A percentile compares a stretch with the other conserved stretches of the same genome.
Conservation (phyloP, 495 filamentous ascomycete species). For the Penicillium desertorum region DNA sequence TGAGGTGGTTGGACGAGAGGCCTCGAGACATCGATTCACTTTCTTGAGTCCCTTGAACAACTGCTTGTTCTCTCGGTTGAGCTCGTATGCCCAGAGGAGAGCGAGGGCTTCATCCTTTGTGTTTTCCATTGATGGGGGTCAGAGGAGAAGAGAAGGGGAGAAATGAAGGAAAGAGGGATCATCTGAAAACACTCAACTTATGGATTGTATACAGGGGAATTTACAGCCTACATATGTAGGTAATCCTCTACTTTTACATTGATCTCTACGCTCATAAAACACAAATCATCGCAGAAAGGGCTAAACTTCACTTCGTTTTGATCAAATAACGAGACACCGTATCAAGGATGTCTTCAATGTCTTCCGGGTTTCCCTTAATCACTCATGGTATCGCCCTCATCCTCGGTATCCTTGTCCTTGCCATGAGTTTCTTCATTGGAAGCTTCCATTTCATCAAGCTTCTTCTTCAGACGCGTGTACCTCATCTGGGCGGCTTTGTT, state of each 20-base stretch:
- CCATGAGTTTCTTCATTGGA: neutral
- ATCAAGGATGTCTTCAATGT: too few species aligned
- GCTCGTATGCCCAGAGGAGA: slow-evolving; percentile 10
- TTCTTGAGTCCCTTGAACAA: slow-evolving; percentile 10
- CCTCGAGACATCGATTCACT: neutral
- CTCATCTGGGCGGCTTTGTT: neutral
- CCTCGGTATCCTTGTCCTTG: slow-evolving; percentile 1
- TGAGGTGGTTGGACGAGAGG: neutral
- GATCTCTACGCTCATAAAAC: too few species aligned
- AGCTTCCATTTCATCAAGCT: slow-evolving; percentile 9
- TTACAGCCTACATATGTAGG: too few species aligned
- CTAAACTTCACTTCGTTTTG: too few species aligned
- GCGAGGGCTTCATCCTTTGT: slow-evolving; percentile 4
- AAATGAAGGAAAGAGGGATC: neutral
- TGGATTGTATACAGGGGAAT: too few species aligned
- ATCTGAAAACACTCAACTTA: too few species aligned
- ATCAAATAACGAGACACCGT: too few species aligned
- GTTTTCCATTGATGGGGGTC: neutral
- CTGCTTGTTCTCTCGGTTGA: slow-evolving; percentile 2
- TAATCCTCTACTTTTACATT: too few species aligned
- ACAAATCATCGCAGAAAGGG: too few species aligned
- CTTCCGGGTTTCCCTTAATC: neutral
- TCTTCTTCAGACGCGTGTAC: neutral
- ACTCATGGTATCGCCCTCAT: neutral
- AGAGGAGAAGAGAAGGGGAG: neutral